phyloP scores from a whole-genome alignment of 2,329 filamentous ascomycete genomes.

The Neofusicoccum ribis region DNA sequence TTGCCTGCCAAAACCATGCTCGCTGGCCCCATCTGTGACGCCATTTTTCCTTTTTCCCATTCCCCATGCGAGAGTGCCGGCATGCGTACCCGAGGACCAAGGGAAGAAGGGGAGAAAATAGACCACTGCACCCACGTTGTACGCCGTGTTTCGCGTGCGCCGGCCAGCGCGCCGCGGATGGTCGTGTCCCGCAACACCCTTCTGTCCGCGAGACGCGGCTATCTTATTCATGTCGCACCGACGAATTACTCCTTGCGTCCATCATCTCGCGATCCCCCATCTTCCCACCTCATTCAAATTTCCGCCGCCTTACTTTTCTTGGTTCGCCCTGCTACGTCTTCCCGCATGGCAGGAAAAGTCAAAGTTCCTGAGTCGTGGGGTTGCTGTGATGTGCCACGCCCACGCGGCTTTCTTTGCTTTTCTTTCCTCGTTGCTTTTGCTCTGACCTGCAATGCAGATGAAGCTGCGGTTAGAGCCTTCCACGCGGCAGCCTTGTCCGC shows the following conservation, averaged over 20 bases:
- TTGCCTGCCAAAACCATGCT: neutral
- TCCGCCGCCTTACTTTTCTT: neutral
- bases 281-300: neutral
- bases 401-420: no score
- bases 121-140: neutral
- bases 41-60: neutral
- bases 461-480: constrained; percentile 1
- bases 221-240: neutral
- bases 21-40: no score
- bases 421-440: no score
- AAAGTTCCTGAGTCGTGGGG: neutral
- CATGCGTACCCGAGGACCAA: neutral
- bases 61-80: neutral
- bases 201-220: neutral
- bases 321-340: neutral
- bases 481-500: constrained; percentile 9
- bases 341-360: neutral
- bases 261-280: neutral
- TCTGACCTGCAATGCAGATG: neutral
- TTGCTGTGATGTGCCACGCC: no score
- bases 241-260: neutral
- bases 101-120: neutral
- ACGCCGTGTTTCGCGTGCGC: neutral
- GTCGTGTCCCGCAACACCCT: neutral
- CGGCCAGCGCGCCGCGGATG: neutral